These are phyloP conservation scores for Bipolaris bicolor DNA, from an alignment of 2,329 filamentous ascomycete species.

Conservation along the genomic window DNA sequence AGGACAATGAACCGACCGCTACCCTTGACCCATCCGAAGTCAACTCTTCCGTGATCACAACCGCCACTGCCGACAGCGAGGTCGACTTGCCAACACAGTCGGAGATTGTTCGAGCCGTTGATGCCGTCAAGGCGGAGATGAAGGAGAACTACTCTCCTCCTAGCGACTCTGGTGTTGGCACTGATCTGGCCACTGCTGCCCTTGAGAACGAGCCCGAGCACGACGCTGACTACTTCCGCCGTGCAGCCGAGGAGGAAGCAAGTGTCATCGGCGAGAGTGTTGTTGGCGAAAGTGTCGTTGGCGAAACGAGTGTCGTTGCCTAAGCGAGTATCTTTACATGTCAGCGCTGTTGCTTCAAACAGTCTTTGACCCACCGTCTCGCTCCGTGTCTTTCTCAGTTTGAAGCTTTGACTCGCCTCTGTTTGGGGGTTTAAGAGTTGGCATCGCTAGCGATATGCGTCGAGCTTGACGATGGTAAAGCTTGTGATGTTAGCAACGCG, in stretches of 20 bases:
- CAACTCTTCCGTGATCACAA: conserved; percentile 33
- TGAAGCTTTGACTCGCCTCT: conserved; percentile 21
- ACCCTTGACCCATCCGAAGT: conserved; percentile 37
- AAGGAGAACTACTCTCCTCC: conserved; percentile 34
- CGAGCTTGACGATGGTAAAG: conserved; percentile 3
- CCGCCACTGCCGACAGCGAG: conserved; percentile 26
- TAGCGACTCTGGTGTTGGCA: conserved; percentile 48
- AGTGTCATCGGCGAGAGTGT: conserved; percentile 39
- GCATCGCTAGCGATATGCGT: conserved; percentile 8
- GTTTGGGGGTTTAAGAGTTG: conserved; percentile 15
- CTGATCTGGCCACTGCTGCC: conserved; percentile 44
- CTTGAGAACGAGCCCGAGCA: conserved; percentile 29
- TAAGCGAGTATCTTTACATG: conserved; percentile 7
- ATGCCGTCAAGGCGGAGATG: conserved; percentile 40
- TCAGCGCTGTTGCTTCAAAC: neutral
- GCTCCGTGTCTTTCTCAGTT: conserved; percentile 10
- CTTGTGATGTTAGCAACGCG: neutral
- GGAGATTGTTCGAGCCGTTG: conserved; percentile 39
- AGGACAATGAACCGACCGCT: conserved; percentile 39
- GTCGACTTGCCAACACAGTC: conserved; percentile 39
- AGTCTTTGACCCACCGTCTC: neutral
- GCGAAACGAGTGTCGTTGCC: conserved; percentile 47
- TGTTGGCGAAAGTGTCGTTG: conserved; percentile 44
- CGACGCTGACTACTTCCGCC: conserved; percentile 47
- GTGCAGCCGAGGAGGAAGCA: conserved; percentile 47